phyloP scores from a whole-genome alignment of 495 filamentous ascomycete genomes.

The Penicillium cinerascens region DNA sequence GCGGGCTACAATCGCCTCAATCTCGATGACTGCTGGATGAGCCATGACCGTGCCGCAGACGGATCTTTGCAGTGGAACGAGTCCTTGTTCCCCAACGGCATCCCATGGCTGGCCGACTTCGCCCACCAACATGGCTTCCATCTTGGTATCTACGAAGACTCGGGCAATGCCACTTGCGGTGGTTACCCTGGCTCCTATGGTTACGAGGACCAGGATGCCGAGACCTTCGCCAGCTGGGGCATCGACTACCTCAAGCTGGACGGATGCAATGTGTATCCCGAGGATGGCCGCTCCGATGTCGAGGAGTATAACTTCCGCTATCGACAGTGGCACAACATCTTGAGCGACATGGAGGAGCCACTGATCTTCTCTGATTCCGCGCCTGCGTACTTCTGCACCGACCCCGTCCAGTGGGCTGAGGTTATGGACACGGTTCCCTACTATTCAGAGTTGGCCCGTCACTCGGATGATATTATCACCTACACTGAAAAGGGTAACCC shows the following conservation, averaged over 20 bases:
- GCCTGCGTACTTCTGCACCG: slow-evolving; percentile 38
- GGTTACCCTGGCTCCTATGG: slow-evolving; percentile 37
- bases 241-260: slow-evolving; percentile 45
- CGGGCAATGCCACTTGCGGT: slow-evolving; percentile 40
- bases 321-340: slow-evolving; percentile 30
- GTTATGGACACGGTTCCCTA: slow-evolving; percentile 40
- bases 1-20: slow-evolving; percentile 42
- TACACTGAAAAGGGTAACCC: slow-evolving; percentile 30
- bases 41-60: slow-evolving; percentile 22
- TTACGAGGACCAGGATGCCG: slow-evolving; percentile 35
- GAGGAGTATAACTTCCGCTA: slow-evolving; percentile 35
- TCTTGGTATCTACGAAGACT: slow-evolving; percentile 41
- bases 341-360: slow-evolving; percentile 30
- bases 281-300: slow-evolving; percentile 17
- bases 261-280: slow-evolving; percentile 34
- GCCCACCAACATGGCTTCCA: slow-evolving; percentile 30
- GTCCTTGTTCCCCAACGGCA: slow-evolving; percentile 34
- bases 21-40: slow-evolving; percentile 44
- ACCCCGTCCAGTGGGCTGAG: slow-evolving; percentile 36
- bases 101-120: slow-evolving; percentile 39
- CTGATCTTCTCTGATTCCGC: slow-evolving; percentile 43
- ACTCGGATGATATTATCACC: slow-evolving; percentile 41
- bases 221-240: slow-evolving; percentile 39
- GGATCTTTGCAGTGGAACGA: slow-evolving; percentile 36
- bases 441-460: slow-evolving; percentile 38